Percentiles rank a stretch among this genome's conserved stretches.
phyloP scores from a whole-genome alignment of 345 rosid species.

The Lumnitzera racemosa region DNA sequence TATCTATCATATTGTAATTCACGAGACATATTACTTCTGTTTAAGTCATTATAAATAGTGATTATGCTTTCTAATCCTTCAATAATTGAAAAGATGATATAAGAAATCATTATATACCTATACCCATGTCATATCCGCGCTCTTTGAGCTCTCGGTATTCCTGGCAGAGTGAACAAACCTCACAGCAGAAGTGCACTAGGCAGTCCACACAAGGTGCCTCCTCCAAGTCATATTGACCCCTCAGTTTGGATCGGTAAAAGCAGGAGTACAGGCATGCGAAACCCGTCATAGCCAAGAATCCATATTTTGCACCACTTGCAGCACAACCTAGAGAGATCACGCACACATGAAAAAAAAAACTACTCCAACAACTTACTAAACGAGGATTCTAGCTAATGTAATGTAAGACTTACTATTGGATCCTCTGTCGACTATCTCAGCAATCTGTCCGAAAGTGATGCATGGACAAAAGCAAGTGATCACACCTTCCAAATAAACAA shows the following conservation, averaged over 20 bases:
- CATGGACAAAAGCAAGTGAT: constrained; percentile 67
- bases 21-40: too few relatives aligned
- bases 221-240: constrained; percentile 45
- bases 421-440: constrained; percentile 62
- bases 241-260: constrained; percentile 49
- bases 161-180: constrained; percentile 55
- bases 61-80: too few relatives aligned
- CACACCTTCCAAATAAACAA: background rate
- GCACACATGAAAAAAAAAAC: too few relatives aligned
- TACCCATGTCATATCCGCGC: constrained; percentile 39
- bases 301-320: constrained; percentile 34
- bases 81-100: too few relatives aligned
- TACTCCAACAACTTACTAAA: background rate
- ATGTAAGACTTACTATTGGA: constrained; percentile 26
- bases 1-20: too few relatives aligned
- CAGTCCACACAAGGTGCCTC: constrained; percentile 48
- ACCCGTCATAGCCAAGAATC: constrained; percentile 26
- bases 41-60: too few relatives aligned
- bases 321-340: constrained; percentile 34
- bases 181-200: constrained; percentile 46
- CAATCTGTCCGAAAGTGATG: constrained; percentile 51
- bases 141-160: constrained; percentile 50
- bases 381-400: background rate
- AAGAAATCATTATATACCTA: too few relatives aligned
- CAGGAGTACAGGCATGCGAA: constrained; percentile 52